Evolutionary conservation across 2,329 filamentous ascomycete genomes (phyloP), one percentile per base, ranked within the genome.

Genomic region (Corniculantispora saksenae): DNA sequence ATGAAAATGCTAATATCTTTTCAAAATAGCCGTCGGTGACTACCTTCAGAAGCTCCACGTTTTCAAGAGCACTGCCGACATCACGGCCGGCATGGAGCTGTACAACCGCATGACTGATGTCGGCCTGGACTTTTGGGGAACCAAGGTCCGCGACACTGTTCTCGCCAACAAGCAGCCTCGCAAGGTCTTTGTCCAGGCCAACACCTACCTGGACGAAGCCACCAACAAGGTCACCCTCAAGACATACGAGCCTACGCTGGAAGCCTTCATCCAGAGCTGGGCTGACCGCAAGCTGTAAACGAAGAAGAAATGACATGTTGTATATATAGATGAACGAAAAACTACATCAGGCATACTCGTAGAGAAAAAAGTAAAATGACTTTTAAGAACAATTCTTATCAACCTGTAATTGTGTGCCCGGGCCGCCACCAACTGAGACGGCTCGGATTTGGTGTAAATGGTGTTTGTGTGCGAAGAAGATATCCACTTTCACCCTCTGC

Each of bases 161-260:
- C 78, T 94, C 50, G 82, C 84, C 71, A 91, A 92, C 78, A 92
- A 92, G 80, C 90, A 91, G 78, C 91, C 91, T n/a, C 82, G 91
- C 66, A 94, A 94, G 82, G 90, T 97, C 53, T 97, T 97, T 80
- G 93, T 97, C 62, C 94, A 97, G 81, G 93, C 92, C 66, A 98
- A 97, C 77, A 97, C 94, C 0, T 84, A 89, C 64, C 74, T 95
- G 48, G 87, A 90, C 67, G 84, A 87, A 75, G 80, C 84, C 15
- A 86, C 84, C 0, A 92, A 91, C 65, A 86, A 89, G 75, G 91
- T 96, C 35, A 84, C 83, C 17, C 78, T 97, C 77, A 91, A 89
- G 80, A 93, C 97, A 80, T 97, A 97, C 78, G 92, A 96, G 70
- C 85, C 93, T 1, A 91, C 87, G 7, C 81, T 89, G 8, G 86